A percentile compares a stretch with the other conserved stretches of the same genome.
These are phyloP conservation scores for Escovopsis weberi DNA, from an alignment of 2,329 filamentous ascomycete genomes.

Conservation along the genomic window DNA sequence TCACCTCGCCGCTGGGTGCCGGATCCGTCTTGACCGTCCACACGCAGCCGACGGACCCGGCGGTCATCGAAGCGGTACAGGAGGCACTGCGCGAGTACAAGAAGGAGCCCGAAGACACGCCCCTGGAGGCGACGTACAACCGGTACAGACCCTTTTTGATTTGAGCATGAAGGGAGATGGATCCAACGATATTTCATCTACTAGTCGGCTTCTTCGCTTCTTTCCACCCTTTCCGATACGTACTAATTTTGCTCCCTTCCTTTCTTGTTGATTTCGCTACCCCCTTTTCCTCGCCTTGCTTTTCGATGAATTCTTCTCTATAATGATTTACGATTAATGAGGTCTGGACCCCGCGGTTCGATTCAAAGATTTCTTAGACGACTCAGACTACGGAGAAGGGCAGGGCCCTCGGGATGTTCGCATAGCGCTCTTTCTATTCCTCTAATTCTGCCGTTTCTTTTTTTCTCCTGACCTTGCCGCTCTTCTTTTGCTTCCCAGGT, in stretches of 20 bases:
- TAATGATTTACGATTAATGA: no score
- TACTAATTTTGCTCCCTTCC: background rate
- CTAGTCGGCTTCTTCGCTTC: background rate
- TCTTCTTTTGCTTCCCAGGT: no score
- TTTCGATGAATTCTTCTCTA: no score
- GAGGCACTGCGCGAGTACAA: conserved; percentile 11
- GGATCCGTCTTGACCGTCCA: conserved; percentile 1
- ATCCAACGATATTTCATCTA: background rate
- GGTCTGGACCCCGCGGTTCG: no score
- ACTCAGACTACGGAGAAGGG: no score
- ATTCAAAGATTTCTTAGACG: no score
- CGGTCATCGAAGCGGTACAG: conserved; percentile 4
- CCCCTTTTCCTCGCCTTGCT: no score
- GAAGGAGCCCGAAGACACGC: conserved; percentile 1
- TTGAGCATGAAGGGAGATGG: background rate
- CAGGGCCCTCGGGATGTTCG: no score
- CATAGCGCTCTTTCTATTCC: no score
- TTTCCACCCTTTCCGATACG: background rate
- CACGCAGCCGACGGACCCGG: conserved; percentile 3
- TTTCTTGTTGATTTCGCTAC: background rate
- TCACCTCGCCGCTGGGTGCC: background rate
- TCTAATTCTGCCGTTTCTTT: no score
- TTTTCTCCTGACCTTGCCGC: no score
- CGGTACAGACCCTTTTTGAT: conserved; percentile 1
- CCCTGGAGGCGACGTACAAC: conserved; percentile 2